phyloP scores from a whole-genome alignment of 176 grass and related monocot species.

The Juncus inflexus region DNA sequence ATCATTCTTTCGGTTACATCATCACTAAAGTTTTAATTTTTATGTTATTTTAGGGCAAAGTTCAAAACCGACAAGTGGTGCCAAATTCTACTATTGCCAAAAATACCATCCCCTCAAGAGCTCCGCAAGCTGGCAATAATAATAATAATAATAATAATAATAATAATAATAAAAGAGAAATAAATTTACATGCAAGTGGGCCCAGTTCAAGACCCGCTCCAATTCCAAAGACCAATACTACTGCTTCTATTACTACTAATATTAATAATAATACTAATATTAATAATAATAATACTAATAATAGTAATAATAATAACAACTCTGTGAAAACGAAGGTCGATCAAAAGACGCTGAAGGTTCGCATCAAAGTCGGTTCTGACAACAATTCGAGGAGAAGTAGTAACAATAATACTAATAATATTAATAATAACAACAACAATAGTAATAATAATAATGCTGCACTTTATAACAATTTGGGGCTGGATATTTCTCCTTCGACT shows the following conservation, averaged over 20 bases:
- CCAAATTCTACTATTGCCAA: conserved; percentile 43
- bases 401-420: too few relatives aligned
- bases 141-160: conserved; percentile 43
- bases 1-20: background rate
- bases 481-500: conserved; percentile 88
- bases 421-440: too few relatives aligned
- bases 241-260: too few relatives aligned
- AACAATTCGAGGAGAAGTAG: conserved; percentile 54
- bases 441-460: conserved; percentile 38
- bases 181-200: conserved; percentile 23
- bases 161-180: too few relatives aligned
- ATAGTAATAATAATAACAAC: conserved; percentile 33
- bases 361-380: conserved; percentile 86
- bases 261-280: too few relatives aligned
- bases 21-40: conserved; percentile 18
- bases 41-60: conserved; percentile 43
- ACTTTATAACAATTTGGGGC: conserved; percentile 85
- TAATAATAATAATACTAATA: conserved; percentile 12
- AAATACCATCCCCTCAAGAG: conserved; percentile 35
- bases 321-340: conserved; percentile 43
- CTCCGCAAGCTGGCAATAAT: conserved; percentile 39
- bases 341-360: conserved; percentile 83
- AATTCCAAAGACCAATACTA: conserved; percentile 4
- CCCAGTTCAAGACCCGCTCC: conserved; percentile 20
- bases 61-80: conserved; percentile 39